Evolutionary conservation across 2,329 filamentous ascomycete genomes (phyloP).

Genomic region (Sordariomycetes sp.): DNA sequence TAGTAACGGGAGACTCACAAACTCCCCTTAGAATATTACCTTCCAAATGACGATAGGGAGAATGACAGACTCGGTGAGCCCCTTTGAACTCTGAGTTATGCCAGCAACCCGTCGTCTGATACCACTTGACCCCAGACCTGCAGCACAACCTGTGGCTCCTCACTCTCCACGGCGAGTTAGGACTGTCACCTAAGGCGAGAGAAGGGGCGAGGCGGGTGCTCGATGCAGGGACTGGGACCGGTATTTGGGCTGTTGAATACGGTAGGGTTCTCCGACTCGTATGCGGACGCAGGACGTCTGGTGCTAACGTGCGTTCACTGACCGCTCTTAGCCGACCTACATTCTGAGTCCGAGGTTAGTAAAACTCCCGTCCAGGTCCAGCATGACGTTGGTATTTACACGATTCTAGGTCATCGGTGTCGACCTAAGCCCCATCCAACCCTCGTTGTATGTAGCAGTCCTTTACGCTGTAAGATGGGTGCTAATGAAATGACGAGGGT

Average conservation of each 20-base stretch:
- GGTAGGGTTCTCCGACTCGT: constrained; percentile 5
- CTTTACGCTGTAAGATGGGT: not conserved
- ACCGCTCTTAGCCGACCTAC: not conserved
- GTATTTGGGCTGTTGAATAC: constrained; percentile 16
- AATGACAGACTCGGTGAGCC: not conserved
- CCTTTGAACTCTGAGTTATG: not conserved
- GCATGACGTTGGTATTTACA: not conserved
- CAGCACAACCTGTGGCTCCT: constrained; percentile 6
- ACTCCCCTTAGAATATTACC: not conserved
- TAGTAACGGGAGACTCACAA: not conserved
- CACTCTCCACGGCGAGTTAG: constrained; percentile 9
- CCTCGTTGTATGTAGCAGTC: constrained; percentile 15
- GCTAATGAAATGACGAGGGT: constrained; percentile 10
- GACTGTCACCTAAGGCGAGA: constrained; percentile 5
- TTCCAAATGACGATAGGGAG: not conserved
- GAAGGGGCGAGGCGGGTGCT: constrained; percentile 10
- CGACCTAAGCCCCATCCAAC: constrained; percentile 12
- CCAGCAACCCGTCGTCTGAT: not conserved
- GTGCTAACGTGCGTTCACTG: not conserved
- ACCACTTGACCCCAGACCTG: not conserved
- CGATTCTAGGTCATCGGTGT: constrained; percentile 15
- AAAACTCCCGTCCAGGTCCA: constrained; percentile 2
- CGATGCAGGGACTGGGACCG: constrained; percentile 15
- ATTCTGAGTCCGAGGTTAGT: constrained; percentile 7
- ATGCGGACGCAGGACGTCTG: not conserved